These are phyloP conservation scores for Anacardium occidentale DNA, from an alignment of 345 rosid genomes.

Conservation along the genomic window DNA sequence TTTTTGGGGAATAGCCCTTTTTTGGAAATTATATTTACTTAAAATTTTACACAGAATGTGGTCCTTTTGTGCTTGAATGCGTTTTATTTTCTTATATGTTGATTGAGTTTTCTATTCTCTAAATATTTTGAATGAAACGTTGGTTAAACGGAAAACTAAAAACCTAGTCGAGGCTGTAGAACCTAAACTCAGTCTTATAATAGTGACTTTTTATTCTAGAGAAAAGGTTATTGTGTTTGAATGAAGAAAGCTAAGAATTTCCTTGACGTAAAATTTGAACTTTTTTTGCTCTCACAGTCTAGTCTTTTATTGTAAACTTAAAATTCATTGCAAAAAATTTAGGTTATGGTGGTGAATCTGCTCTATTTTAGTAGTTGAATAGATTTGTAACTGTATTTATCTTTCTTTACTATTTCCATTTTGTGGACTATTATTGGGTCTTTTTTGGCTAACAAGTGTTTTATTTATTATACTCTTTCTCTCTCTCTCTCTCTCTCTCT, in stretches of 20 bases:
- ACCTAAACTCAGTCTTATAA: neutral
- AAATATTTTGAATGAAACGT: neutral
- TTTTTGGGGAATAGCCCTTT: neutral
- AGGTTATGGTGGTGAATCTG: neutral
- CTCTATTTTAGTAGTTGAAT: neutral
- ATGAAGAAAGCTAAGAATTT: neutral
- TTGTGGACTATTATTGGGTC: neutral
- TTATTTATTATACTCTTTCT: neutral
- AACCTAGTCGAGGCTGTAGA: neutral
- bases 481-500: neutral
- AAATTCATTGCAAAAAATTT: neutral
- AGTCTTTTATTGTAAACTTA: neutral
- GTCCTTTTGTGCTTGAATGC: neutral
- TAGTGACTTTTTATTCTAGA: neutral
- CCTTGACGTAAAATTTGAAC: neutral
- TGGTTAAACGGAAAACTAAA: neutral
- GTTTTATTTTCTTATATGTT: neutral
- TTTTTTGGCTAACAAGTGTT: neutral
- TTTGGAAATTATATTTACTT: neutral
- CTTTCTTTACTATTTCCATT: neutral
- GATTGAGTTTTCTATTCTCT: neutral
- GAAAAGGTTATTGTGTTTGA: neutral
- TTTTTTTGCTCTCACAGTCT: neutral
- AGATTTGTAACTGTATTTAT: neutral
- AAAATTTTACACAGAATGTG: neutral